Evolutionary conservation across 2,329 filamentous ascomycete genomes (phyloP), one percentile per base, ranked within the genome.

Genomic region (Penicillium concentricum): DNA sequence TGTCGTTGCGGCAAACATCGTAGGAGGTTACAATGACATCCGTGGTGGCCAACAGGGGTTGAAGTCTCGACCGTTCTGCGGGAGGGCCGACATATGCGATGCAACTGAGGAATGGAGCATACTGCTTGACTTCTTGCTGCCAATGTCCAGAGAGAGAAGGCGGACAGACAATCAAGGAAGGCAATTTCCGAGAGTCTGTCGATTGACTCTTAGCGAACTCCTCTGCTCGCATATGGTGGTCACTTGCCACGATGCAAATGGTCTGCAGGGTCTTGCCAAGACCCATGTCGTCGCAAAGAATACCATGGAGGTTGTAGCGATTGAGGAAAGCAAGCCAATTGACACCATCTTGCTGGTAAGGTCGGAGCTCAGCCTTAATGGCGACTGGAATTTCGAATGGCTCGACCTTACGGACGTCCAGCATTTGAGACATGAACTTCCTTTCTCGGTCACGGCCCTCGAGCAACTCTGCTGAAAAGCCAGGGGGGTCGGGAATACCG

Each of bases 311-410:
- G 68, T 99, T 93, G 72, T 97, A 99, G 56, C 92, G 92, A 73
- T 99, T 99, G 65, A 99, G 87, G 78, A 99, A 99, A 55, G 95
- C 88, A 50, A 99, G 85, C 94, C 94, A 99, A 72, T 99, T 99
- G 70, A 99, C 93, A 72, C 94, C 94, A 52, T 99, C 94, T 74
- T 99, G 94, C 74, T 99, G 95, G 71, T 99, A 99, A 0, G 92
- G 96, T 61, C 94, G 90, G 50, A 99, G 84, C 68, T 96, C 91
- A 0, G 94, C 95, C 75, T 97, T 97, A 79, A 99, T 99, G 5
- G 91, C 90, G 42, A 99, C 94, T 0, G 94, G 94, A 44, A 99
- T 95, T 62, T 89, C 79, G 75, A 97, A 99, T 0, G 90, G 81
- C 73, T 99, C 94, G 24, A 99, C 91, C 76, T 99, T 99, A 76